A percentile compares a stretch with the other conserved stretches of the same genome.
Evolutionary conservation across 1,139 yeast genomes (phyloP).

Genomic region (Lodderomyces oxycetoniae): DNA sequence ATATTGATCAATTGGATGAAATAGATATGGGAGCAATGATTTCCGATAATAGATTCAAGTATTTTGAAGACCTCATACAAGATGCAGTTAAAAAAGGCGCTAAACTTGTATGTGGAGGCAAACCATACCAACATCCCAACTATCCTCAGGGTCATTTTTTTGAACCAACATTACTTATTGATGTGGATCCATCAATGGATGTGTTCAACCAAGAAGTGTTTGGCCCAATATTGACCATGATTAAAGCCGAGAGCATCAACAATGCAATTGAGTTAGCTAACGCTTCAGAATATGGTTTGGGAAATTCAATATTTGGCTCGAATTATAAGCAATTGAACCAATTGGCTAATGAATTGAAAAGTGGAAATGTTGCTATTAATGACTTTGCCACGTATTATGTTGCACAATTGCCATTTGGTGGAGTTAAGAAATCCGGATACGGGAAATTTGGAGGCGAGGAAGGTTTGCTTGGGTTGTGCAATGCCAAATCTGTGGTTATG

Average conservation of each 20-base stretch:
- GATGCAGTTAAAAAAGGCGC: constrained; percentile 87
- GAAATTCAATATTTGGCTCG: constrained; percentile 81
- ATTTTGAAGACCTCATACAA: constrained; percentile 57
- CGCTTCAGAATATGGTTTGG: constrained; percentile 84
- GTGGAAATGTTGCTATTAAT: constrained; percentile 93
- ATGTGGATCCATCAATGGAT: constrained; percentile 71
- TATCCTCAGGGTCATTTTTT: constrained; percentile 95
- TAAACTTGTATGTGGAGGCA: constrained; percentile 70
- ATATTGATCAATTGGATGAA: constrained; percentile 82
- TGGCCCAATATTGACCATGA: constrained; percentile 81
- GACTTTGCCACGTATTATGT: constrained; percentile 96
- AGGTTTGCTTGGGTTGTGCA: constrained; percentile 84
- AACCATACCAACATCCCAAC: constrained; percentile 74
- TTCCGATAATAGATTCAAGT: constrained; percentile 65
- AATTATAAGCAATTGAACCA: constrained; percentile 51
- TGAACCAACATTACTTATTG: constrained; percentile 79
- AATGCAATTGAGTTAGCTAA: constrained; percentile 80
- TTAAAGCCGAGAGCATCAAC: constrained; percentile 60
- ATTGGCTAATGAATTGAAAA: constrained; percentile 58
- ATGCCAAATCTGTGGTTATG: constrained; percentile 79
- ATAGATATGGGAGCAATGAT: constrained; percentile 97
- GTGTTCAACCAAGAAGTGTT: constrained; percentile 89
- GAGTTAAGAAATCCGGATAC: constrained; percentile 85
- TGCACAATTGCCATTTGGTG: constrained; percentile 96
- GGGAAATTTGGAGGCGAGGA: constrained; percentile 98